Conservation (phyloP, 1,284 basidiomycete genomes). For the Vanrija sp. region DNA sequence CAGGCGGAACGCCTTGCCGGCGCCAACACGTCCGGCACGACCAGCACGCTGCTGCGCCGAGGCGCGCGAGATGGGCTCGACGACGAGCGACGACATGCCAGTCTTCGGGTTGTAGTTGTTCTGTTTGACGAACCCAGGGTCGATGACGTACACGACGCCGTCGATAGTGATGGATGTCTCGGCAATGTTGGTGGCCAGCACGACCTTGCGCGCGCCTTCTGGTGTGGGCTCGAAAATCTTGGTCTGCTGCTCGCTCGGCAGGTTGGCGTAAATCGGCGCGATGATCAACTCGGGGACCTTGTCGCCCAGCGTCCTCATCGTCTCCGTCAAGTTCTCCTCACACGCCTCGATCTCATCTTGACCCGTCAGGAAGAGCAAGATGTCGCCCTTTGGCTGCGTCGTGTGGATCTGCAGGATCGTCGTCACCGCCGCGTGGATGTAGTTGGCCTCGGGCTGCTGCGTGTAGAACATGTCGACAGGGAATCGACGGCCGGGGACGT, state of each 20-base stretch:
- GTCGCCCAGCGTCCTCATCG: conserved; percentile 87
- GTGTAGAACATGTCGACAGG: conserved; percentile 99
- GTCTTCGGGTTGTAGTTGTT: conserved; percentile 95
- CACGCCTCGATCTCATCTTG: conserved; percentile 99
- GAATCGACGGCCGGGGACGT: conserved; percentile 93
- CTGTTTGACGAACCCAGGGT: conserved; percentile 96
- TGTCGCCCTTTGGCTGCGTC: conserved; percentile 96
- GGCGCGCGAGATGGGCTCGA: conserved; percentile 92
- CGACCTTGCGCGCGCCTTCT: conserved; percentile 90
- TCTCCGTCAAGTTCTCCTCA: conserved; percentile 92
- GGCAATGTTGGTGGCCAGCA: conserved; percentile 97
- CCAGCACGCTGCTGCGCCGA: conserved; percentile 96
- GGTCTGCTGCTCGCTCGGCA: conserved; percentile 98
- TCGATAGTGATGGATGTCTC: conserved; percentile 98
- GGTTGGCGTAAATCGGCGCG: conserved; percentile 96
- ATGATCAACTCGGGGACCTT: conserved; percentile 92
- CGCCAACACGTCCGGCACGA: conserved; percentile 92
- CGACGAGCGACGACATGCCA: conserved; percentile 90
- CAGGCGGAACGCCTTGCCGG: conserved; percentile 92
- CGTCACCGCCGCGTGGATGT: conserved; percentile 96
- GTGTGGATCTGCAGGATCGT: conserved; percentile 99
- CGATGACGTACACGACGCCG: conserved; percentile 95
- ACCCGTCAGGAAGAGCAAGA: conserved; percentile 95
- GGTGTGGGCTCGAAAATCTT: conserved; percentile 99
- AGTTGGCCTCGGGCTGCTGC: conserved; percentile 95